Evolutionary conservation across 805 yeast species (phyloP), one percentile per base, ranked within the genome.

Genomic region (Tetrapisispora arboricola): DNA sequence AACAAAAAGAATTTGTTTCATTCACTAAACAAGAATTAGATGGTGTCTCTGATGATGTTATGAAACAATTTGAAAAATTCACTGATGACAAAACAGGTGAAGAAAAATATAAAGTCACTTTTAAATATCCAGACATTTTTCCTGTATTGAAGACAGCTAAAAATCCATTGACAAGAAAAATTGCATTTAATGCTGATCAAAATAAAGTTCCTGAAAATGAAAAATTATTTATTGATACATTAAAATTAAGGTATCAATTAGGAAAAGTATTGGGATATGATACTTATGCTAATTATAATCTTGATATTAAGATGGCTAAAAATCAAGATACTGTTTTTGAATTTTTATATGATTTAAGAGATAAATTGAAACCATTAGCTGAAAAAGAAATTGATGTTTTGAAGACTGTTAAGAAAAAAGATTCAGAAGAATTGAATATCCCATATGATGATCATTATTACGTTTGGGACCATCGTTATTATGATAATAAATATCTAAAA

Each of bases 281-380:
- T 8, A 75, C 74, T 42, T 85, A 73, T 59, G 77, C 92, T 1
- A 81, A 78, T 40, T 84, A 72, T 54, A 73, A 78, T 26, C 67
- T 85, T 48, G 90, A 84, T 47, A 80, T 77, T 40, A 73, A 86
- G 57, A 80, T 85, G 88, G 94, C 94, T 32, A 81, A 84, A 54
- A 69, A 66, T 21, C 75, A 80, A 32, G 66, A 68, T 35, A 73
- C 65, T 19, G 95, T 84, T 17, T 54, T 72, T 50, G 54, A 61
- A 27, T 85, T 85, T 53, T 69, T 85, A 49, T 55, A 66, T 20
- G 88, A 83, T 55, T 68, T 85, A 53, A 71, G 69, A 47, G 50
- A 52, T 3, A 80, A 78, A 56, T 66, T 84, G 39, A 62, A 65
- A 25, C 83, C 83, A 7, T 59, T 77, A 27, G 94, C 82, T 20